Evolutionary conservation across 306 rosid species (phyloP), one percentile per base, ranked within the genome.

Genomic region (Alnus glutinosa): DNA sequence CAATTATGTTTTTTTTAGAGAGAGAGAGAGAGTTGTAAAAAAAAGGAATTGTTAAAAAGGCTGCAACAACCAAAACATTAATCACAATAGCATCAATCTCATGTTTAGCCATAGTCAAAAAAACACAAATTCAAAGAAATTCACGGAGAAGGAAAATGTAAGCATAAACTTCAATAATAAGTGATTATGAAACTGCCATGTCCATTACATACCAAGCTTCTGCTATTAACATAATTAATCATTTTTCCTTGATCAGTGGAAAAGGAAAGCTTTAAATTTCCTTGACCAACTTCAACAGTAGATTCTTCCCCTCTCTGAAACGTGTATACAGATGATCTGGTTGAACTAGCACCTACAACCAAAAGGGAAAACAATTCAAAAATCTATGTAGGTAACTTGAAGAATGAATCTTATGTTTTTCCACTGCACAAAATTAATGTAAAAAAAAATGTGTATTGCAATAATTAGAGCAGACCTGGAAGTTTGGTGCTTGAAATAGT

Each of bases 291-390:
- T 81, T 81, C 79, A 81, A 88, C 55, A 46, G 81, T 81, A 8
- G 87, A 78, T 48, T 75, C 55, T 78, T 81, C 87, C 52, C 71
- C 30, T 42, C 73, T 76, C 5, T 77, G 83, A 80, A 83, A 77
- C 62, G 74, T 74, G 54, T 78, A 50, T 62, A 79, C 70, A 32
- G 88, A 82, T 64, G 97, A 94, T 89, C 85, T 92, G 70, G 83
- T 83, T 71, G 90, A 75, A 59, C 82, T 49, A 71, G 62, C 55
- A 64, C 93, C 98, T 94, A 74, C 74, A 87, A 73, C 74, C 66
- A 83, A 68, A 54, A 77, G 61, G 39, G 15, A 78, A 78, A 87
- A 42, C 10, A 49, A 62, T 70, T 76, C 42, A 76, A 14, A 82
- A 74, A 69, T 48, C 70, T 18, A 64, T 47, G 73, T 28, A 77